These are phyloP conservation scores for Umbilicaria muhlenbergii DNA, from an alignment of 495 filamentous ascomycete species.

Conservation along the genomic window DNA sequence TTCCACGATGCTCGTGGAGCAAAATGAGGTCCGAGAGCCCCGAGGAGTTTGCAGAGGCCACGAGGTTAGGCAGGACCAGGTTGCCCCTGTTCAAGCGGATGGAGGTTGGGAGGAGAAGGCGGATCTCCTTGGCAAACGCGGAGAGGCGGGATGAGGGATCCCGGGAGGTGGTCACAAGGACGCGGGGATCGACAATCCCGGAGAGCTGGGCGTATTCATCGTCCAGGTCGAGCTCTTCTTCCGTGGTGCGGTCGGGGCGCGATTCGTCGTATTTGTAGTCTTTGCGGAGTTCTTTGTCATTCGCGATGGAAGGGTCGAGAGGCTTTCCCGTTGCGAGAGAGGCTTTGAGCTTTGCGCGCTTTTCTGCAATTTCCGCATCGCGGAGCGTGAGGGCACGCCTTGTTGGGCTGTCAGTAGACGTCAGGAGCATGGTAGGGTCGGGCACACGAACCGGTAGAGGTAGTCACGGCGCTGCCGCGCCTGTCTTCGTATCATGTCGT, in stretches of 20 bases:
- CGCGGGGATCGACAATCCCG: conserved; percentile 70
- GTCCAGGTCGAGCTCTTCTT: conserved; percentile 57
- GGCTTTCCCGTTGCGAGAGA: conserved; percentile 76
- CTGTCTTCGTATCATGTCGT: conserved; percentile 40
- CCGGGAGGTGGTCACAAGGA: conserved; percentile 83
- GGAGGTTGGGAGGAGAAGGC: conserved; percentile 75
- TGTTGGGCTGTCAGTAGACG: conserved; percentile 16
- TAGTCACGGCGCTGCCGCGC: conserved; percentile 83
- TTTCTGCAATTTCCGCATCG: conserved; percentile 84
- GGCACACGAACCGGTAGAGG: conserved; percentile 56
- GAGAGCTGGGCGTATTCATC: conserved; percentile 85
- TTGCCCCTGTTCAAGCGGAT: conserved; percentile 90
- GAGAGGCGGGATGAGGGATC: conserved; percentile 71
- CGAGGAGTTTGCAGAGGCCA: conserved; percentile 60
- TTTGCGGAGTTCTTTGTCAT: conserved; percentile 70
- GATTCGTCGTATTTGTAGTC: conserved; percentile 94
- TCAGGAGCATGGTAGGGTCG: neutral
- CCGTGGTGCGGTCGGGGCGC: conserved; percentile 35
- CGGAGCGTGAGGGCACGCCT: conserved; percentile 54
- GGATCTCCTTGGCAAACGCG: conserved; percentile 91
- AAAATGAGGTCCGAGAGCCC: conserved; percentile 74
- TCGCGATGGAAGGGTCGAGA: conserved; percentile 71
- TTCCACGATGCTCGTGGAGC: conserved; percentile 87
- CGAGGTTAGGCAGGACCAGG: conserved; percentile 69
- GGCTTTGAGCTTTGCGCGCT: conserved; percentile 70